phyloP scores from a whole-genome alignment of 164 flowering plant species.

The Warburgia ugandensis region DNA sequence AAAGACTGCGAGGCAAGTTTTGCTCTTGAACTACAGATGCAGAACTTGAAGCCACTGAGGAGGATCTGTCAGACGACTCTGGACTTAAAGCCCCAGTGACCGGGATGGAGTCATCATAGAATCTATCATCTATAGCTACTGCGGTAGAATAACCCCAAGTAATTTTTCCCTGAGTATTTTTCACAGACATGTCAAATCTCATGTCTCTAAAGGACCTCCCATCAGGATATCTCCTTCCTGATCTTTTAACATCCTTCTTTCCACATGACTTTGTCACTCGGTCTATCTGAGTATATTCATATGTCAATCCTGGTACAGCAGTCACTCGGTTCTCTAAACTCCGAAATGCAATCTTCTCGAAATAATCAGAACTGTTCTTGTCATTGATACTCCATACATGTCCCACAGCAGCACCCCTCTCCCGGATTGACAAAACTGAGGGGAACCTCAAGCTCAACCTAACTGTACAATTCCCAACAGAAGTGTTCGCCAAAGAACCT shows the following conservation, averaged over 20 bases:
- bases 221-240: conserved; percentile 30
- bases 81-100: too few species aligned
- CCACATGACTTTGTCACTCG: conserved; percentile 29
- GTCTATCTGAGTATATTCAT: conserved; percentile 37
- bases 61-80: too few species aligned
- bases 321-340: conserved; percentile 1
- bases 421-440: conserved; percentile 31
- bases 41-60: too few species aligned
- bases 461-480: conserved; percentile 48
- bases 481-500: conserved; percentile 23
- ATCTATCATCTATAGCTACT: conserved; percentile 25
- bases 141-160: conserved; percentile 35
- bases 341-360: conserved; percentile 25
- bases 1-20: conserved; percentile 2
- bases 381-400: conserved; percentile 43
- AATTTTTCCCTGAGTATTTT: conserved; percentile 6
- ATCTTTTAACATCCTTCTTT: conserved; percentile 13
- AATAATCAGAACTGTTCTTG: conserved; percentile 33
- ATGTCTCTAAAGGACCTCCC: conserved; percentile 29
- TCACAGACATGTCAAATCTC: conserved; percentile 37
- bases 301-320: conserved; percentile 26
- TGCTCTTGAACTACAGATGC: not conserved
- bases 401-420: conserved; percentile 31
- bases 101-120: conserved; percentile 9
- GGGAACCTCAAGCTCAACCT: conserved; percentile 39